Evolutionary conservation across 2,329 filamentous ascomycete genomes (phyloP), one percentile per base, ranked within the genome.

Genomic region (Mycogone perniciosa): DNA sequence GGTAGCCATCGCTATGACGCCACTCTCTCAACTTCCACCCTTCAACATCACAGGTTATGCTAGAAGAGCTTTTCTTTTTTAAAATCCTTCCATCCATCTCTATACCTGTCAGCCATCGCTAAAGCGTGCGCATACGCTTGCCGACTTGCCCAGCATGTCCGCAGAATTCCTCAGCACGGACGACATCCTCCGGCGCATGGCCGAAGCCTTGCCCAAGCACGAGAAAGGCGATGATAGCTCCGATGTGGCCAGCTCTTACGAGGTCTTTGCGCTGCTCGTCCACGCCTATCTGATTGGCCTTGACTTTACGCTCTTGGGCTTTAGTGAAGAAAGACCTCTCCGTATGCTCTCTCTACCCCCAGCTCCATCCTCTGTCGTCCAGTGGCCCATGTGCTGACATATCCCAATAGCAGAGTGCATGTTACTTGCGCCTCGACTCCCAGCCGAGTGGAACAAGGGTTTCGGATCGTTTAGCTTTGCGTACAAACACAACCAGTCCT

Each of bases 401-500:
- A 7, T 20, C 34, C 11, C 13, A 40, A 37, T 34, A 66, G 59
- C 58, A 31, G 72, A 80, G 62, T 81, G 81, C 61, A 72, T 77
- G 50, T 65, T 75, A 43, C 69, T 81, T 42, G 76, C 81, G 7
- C 81, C 80, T 7, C 76, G 83, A 31, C 76, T 97, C 2, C 88
- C 89, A 0, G 52, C 77, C 11, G 79, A 83, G 70, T 97, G 93
- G 93, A 96, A 96, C 67, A 74, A 82, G 9, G 80, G 80, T 20
- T 77, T 79, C 52, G 81, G 81, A 54, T 82, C 84, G 10, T 86
- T 89, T 64, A 81, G 85, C 50, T 96, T 97, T 68, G 82, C 90
- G 56, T 97, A 97, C 71, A 82, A 83, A 4, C 91, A 96, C 67
- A 76, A 81, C 27, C 88, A 95, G 65, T 95, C 89, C 0, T 84